These are phyloP conservation scores for Euphorbia lathyris DNA, from an alignment of 345 rosid genomes.

Conservation along the genomic window DNA sequence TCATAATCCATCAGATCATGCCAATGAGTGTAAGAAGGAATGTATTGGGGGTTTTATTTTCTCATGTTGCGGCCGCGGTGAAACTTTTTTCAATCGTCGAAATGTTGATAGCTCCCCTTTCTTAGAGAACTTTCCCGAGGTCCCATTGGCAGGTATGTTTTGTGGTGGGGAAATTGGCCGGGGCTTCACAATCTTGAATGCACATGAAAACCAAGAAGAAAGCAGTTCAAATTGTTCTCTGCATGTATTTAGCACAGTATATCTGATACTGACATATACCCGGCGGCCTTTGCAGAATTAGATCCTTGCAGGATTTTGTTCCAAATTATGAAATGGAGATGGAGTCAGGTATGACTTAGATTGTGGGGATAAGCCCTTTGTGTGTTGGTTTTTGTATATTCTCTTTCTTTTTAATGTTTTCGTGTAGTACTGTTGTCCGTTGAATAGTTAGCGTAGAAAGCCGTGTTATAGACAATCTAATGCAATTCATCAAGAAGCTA, in stretches of 20 bases:
- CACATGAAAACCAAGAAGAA: constrained; percentile 25
- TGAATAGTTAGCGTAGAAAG: no score
- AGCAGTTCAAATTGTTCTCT: constrained; percentile 25
- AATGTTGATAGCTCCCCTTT: constrained; percentile 60
- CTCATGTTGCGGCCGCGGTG: constrained; percentile 51
- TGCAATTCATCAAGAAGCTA: no score
- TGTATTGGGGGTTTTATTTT: constrained; percentile 71
- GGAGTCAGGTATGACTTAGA: background rate
- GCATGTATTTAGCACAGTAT: constrained; percentile 64
- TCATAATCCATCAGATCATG: background rate
- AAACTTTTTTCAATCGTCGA: constrained; percentile 37
- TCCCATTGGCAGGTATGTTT: constrained; percentile 58
- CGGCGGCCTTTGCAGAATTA: constrained; percentile 17
- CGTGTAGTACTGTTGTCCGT: background rate
- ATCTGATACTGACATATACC: constrained; percentile 48
- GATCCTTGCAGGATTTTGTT: background rate
- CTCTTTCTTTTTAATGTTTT: background rate
- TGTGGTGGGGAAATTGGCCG: constrained; percentile 72
- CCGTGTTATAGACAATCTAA: no score
- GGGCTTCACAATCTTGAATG: constrained; percentile 21
- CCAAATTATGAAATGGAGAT: background rate
- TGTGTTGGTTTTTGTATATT: background rate
- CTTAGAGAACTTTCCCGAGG: constrained; percentile 57
- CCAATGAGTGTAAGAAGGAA: constrained; percentile 25
- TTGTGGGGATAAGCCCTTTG: no score